These are phyloP conservation scores for Syzygium malaccense DNA, from an alignment of 441 rosid genomes.

Conservation along the genomic window DNA sequence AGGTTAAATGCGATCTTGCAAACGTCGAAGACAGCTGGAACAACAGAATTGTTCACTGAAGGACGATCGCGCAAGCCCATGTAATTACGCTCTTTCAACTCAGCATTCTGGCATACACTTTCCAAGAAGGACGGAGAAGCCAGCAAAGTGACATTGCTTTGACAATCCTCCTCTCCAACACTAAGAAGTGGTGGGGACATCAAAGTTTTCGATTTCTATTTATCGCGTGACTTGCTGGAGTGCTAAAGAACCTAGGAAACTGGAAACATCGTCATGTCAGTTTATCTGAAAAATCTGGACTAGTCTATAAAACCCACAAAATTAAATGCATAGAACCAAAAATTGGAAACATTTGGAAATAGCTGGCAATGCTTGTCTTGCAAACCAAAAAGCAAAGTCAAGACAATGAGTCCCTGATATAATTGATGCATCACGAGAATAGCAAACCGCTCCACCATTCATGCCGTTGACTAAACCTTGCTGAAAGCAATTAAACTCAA, in stretches of 20 bases:
- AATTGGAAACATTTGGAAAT: neutral
- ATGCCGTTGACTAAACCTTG: neutral
- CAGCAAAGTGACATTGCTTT: slow-evolving; percentile 21
- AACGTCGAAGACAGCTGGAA: slow-evolving; percentile 12
- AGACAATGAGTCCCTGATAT: slow-evolving; percentile 1
- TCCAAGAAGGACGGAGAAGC: slow-evolving; percentile 24
- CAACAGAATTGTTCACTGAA: slow-evolving; percentile 35
- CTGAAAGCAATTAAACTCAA: neutral
- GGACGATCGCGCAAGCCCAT: slow-evolving; percentile 44
- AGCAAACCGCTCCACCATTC: neutral
- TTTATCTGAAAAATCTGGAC: neutral
- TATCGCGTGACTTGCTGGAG: neutral
- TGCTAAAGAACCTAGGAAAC: neutral
- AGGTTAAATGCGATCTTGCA: slow-evolving; percentile 31
- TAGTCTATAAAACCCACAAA: neutral
- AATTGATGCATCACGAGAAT: slow-evolving; percentile 3
- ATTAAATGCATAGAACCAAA: neutral
- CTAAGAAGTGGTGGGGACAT: slow-evolving; percentile 49
- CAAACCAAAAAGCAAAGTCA: slow-evolving; percentile 4
- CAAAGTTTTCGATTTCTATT: slow-evolving; percentile 9
- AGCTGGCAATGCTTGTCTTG: slow-evolving; percentile 7
- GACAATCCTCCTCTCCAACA: slow-evolving; percentile 38
- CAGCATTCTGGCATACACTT: slow-evolving; percentile 35
- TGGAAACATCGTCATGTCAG: neutral
- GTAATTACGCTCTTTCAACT: slow-evolving; percentile 48